These are phyloP conservation scores for Aureobasidium mangrovei DNA, from an alignment of 2,329 filamentous ascomycete species.

Conservation along the genomic window DNA sequence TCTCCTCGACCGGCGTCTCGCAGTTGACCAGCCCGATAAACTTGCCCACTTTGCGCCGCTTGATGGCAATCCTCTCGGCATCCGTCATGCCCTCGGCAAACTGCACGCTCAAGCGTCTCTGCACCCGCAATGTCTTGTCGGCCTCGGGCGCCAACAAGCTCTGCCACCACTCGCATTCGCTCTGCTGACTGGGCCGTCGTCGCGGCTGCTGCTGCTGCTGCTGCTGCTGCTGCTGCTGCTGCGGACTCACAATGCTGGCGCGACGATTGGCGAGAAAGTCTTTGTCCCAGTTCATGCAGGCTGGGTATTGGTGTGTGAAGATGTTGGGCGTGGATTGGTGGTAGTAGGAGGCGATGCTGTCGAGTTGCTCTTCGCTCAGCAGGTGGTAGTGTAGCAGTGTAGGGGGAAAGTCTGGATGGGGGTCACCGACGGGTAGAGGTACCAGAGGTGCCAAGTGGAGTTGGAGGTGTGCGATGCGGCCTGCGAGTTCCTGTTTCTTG, in stretches of 20 bases:
- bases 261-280: conserved; percentile 3
- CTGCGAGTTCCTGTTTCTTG: conserved; percentile 35
- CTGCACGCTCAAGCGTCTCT: neutral
- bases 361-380: conserved; percentile 61
- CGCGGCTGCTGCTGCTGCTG: neutral
- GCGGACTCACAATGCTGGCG: neutral
- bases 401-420: conserved; percentile 56
- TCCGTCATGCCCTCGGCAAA: conserved; percentile 25
- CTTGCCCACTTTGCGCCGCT: conserved; percentile 61
- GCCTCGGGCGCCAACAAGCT: neutral
- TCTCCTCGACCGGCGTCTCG: conserved; percentile 44
- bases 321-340: conserved; percentile 54
- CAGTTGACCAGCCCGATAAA: conserved; percentile 65
- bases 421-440: conserved; percentile 44
- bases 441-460: conserved; percentile 59
- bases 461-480: conserved; percentile 58
- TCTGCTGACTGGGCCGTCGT: neutral
- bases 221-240: neutral
- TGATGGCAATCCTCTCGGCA: conserved; percentile 39
- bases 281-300: conserved; percentile 53
- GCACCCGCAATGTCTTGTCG: neutral
- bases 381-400: conserved; percentile 66
- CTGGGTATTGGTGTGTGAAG: conserved; percentile 56
- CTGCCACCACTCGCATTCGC: neutral
- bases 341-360: conserved; percentile 63